These are phyloP conservation scores for Backusella liffmaniae DNA, from an alignment of 192 early-diverging fungal species.

Conservation along the genomic window DNA sequence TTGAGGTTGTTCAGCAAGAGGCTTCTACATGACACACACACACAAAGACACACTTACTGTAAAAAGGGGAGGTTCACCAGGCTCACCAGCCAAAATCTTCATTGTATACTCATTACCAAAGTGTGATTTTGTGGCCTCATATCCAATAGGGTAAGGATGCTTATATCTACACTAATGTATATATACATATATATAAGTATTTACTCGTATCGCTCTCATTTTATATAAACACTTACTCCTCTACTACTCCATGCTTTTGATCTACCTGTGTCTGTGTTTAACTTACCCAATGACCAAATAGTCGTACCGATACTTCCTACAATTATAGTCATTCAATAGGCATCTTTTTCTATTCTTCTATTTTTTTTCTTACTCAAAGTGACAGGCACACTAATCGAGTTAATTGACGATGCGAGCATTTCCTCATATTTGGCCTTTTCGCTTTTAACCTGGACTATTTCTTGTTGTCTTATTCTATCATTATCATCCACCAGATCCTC, in stretches of 20 bases:
- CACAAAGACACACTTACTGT: constrained; percentile 33
- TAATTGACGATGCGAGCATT: not conserved
- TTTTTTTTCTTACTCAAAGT: constrained; percentile 38
- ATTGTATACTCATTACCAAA: constrained; percentile 51
- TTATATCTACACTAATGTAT: constrained; percentile 40
- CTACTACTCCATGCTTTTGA: constrained; percentile 49
- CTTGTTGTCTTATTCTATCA: constrained; percentile 19
- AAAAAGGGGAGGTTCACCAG: constrained; percentile 43
- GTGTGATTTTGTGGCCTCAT: constrained; percentile 44
- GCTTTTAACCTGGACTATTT: not conserved
- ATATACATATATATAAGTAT: not conserved
- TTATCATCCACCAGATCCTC: constrained; percentile 26
- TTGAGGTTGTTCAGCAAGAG: not conserved
- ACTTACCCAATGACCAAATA: constrained; percentile 45
- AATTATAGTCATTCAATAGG: not conserved
- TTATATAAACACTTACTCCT: constrained; percentile 36
- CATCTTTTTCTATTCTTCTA: not conserved
- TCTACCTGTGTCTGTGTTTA: constrained; percentile 41
- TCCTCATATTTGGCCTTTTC: not conserved
- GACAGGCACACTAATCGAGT: constrained; percentile 22
- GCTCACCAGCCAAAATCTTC: constrained; percentile 40
- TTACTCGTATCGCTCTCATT: not conserved
- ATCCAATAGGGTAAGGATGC: constrained; percentile 56
- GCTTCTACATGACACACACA: not conserved
- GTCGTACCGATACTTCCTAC: constrained; percentile 51